Evolutionary conservation across 768 basidiomycete species (phyloP).

Genomic region (Boletus subcaerulescens): DNA sequence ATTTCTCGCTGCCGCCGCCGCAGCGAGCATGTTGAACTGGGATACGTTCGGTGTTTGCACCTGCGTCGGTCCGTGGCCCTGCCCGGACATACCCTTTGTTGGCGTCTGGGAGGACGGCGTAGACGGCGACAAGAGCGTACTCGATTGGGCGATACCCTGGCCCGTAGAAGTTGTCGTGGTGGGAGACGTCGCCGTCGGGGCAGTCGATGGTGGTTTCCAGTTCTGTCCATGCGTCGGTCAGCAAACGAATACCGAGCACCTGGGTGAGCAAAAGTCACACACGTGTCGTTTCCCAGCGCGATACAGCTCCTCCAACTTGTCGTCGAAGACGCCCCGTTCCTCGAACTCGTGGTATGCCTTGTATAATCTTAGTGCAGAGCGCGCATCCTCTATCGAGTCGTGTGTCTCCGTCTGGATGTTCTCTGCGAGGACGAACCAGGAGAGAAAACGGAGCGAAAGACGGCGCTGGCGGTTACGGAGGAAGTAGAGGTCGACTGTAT

Average conservation of each 20-base stretch:
- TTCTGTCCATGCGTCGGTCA: constrained; percentile 35
- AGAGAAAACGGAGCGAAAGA: constrained; percentile 86
- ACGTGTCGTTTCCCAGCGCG: constrained; percentile 74
- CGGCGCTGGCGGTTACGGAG: constrained; percentile 77
- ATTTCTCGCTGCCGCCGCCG: constrained; percentile 22
- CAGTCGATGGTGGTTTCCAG: constrained; percentile 46
- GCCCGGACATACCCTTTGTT: not conserved
- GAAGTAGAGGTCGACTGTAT: constrained; percentile 97
- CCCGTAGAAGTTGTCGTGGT: not conserved
- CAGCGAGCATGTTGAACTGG: constrained; percentile 29
- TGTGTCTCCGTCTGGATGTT: constrained; percentile 93
- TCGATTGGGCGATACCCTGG: not conserved
- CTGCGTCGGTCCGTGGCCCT: not conserved
- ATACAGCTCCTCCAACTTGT: constrained; percentile 84
- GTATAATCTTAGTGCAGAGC: constrained; percentile 81
- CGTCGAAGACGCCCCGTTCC: constrained; percentile 73
- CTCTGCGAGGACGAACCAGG: constrained; percentile 90
- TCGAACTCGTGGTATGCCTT: constrained; percentile 78
- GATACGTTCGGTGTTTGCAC: constrained; percentile 10
- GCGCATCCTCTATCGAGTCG: constrained; percentile 98
- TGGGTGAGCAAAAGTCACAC: constrained; percentile 24
- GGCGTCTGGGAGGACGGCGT: not conserved
- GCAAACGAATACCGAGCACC: not conserved
- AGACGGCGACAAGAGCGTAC: constrained; percentile 4
- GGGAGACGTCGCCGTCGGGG: constrained; percentile 10